A percentile compares a stretch with the other conserved stretches of the same genome.
phyloP scores from a whole-genome alignment of 2,329 filamentous ascomycete species.

The Scolecobasidium constrictum region DNA sequence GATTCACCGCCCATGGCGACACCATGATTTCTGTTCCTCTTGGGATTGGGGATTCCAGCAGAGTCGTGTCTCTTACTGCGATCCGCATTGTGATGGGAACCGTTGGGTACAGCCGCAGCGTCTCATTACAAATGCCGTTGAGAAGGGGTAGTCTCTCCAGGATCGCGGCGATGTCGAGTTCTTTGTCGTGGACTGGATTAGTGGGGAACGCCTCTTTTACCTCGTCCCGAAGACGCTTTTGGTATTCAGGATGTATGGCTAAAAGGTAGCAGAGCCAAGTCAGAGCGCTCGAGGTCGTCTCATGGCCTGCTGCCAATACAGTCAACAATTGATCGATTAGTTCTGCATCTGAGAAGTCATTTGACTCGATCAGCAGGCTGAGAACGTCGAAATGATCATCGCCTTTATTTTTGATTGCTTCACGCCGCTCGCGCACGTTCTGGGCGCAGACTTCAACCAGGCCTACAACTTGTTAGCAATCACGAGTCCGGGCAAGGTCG shows the following conservation, averaged over 20 bases:
- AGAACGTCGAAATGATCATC: conserved; percentile 30
- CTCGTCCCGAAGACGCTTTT: conserved; percentile 57
- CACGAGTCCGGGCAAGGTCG: too few relatives aligned
- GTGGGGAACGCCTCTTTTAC: conserved; percentile 44
- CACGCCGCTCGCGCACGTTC: conserved; percentile 38
- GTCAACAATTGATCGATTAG: conserved; percentile 46
- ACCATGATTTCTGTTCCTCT: conserved; percentile 27
- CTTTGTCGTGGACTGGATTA: conserved; percentile 12
- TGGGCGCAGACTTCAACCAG: conserved; percentile 26
- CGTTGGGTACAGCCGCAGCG: conserved; percentile 26
- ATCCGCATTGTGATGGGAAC: conserved; percentile 23
- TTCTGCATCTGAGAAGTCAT: conserved; percentile 41
- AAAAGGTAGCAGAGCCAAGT: conserved; percentile 65
- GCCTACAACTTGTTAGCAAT: too few relatives aligned
- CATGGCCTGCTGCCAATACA: conserved; percentile 51
- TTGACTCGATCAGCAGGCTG: conserved; percentile 39
- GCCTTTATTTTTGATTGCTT: conserved; percentile 23
- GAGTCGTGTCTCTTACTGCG: conserved; percentile 21
- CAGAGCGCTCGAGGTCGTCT: conserved; percentile 67
- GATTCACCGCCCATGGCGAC: conserved; percentile 30
- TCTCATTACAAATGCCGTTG: conserved; percentile 35
- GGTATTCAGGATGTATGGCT: conserved; percentile 52
- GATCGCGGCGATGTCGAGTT: conserved; percentile 21
- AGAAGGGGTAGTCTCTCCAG: conserved; percentile 34
- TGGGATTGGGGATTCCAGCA: conserved; percentile 26